Evolutionary conservation across 2,329 filamentous ascomycete genomes (phyloP).

Genomic region (Fusarium chlamydosporum): DNA sequence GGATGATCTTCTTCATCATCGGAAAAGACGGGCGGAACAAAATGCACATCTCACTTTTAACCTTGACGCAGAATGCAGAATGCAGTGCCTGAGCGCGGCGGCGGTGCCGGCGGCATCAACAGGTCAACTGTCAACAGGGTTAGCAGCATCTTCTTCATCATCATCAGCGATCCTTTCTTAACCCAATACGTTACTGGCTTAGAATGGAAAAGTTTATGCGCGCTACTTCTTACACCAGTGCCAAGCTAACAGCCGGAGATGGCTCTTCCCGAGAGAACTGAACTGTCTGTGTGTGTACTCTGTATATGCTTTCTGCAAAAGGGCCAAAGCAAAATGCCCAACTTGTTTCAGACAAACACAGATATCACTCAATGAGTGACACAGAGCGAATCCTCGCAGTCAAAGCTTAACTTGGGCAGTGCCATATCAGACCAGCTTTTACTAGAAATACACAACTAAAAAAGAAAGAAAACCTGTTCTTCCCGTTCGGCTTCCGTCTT

Average conservation of each 20-base stretch:
- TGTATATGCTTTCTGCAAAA: background rate
- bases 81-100: background rate
- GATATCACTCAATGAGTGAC: conserved; percentile 32
- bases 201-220: conserved; percentile 7
- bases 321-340: conserved; percentile 14
- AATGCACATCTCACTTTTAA: conserved; percentile 4
- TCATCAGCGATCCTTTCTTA: background rate
- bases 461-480: background rate
- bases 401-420: conserved; percentile 1
- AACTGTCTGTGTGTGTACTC: conserved; percentile 13
- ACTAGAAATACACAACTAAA: background rate
- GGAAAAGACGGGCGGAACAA: background rate
- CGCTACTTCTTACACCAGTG: conserved; percentile 37
- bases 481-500: background rate
- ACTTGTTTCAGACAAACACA: conserved; percentile 50
- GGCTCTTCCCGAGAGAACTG: conserved; percentile 52
- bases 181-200: conserved; percentile 10
- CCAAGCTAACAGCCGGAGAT: conserved; percentile 52
- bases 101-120: background rate
- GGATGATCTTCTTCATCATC: conserved; percentile 4
- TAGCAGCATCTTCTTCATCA: too few species aligned
- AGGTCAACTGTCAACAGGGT: background rate
- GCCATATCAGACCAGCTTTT: background rate
- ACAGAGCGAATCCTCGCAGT: conserved; percentile 14
- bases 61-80: background rate